These are phyloP conservation scores for Neophaeococcomyces aloes DNA, from an alignment of 2,329 filamentous ascomycete genomes.

Conservation along the genomic window DNA sequence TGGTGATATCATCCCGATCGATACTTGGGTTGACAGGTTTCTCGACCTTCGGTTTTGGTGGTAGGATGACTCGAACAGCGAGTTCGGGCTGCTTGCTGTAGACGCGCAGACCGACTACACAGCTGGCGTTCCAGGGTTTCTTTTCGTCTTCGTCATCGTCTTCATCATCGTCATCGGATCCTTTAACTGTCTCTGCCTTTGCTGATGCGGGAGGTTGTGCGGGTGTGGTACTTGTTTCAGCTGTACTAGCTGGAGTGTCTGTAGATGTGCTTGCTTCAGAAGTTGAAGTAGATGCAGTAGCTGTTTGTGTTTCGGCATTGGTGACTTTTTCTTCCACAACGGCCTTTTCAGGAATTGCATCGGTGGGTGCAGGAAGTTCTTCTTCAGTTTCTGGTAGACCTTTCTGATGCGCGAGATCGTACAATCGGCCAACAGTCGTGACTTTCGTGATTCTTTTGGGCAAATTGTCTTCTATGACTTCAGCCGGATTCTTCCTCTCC, in stretches of 20 bases:
- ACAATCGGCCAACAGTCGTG: constrained; percentile 36
- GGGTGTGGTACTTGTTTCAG: too few relatives aligned
- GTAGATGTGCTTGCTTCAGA: too few relatives aligned
- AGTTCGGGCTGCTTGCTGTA: constrained; percentile 36
- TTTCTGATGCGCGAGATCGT: constrained; percentile 38
- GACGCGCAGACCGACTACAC: constrained; percentile 50
- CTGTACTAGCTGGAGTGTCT: too few relatives aligned
- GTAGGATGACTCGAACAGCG: constrained; percentile 43
- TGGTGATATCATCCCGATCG: constrained; percentile 31
- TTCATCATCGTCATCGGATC: too few relatives aligned
- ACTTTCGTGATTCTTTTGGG: constrained; percentile 61
- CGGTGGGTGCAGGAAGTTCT: background rate
- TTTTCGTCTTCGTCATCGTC: constrained; percentile 9
- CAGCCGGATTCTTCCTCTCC: constrained; percentile 35
- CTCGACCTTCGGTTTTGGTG: constrained; percentile 19
- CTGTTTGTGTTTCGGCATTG: background rate
- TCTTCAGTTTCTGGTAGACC: constrained; percentile 27
- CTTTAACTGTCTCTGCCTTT: too few relatives aligned
- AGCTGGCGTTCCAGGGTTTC: constrained; percentile 48
- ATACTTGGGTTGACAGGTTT: constrained; percentile 26
- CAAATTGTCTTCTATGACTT: constrained; percentile 56
- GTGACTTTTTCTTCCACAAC: background rate
- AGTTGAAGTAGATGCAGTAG: too few relatives aligned
- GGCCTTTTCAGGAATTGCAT: too few relatives aligned
- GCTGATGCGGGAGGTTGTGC: too few relatives aligned